Conservation (phyloP, 331 rosid genomes). For the Telfairia occidentalis region DNA sequence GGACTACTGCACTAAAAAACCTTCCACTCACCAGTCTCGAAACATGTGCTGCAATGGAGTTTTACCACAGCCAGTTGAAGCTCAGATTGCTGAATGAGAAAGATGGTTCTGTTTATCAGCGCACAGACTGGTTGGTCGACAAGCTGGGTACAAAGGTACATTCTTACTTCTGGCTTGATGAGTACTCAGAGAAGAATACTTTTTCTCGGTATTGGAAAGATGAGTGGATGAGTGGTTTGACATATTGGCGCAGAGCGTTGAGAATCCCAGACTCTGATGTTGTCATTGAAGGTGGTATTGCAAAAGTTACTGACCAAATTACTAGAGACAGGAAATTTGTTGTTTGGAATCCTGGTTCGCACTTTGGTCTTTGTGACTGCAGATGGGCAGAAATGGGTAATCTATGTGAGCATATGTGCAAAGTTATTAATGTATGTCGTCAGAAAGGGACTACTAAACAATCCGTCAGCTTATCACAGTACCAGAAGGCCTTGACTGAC, state of each 20-base stretch:
- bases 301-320: slow-evolving; percentile 49
- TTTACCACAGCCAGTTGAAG: slow-evolving; percentile 76
- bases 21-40: slow-evolving; percentile 86
- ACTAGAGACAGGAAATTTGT: slow-evolving; percentile 37
- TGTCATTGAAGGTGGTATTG: slow-evolving; percentile 42
- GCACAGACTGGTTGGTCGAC: slow-evolving; percentile 83
- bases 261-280: slow-evolving; percentile 56
- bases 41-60: slow-evolving; percentile 69
- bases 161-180: slow-evolving; percentile 95
- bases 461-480: slow-evolving; percentile 59
- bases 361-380: slow-evolving; percentile 70
- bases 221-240: slow-evolving; percentile 85
- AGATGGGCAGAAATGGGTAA: slow-evolving; percentile 78
- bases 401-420: slow-evolving; percentile 74
- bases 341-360: slow-evolving; percentile 73
- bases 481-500: slow-evolving; percentile 44
- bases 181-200: slow-evolving; percentile 70
- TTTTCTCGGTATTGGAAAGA: slow-evolving; percentile 84
- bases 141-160: slow-evolving; percentile 81
- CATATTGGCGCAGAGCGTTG: slow-evolving; percentile 86
- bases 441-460: slow-evolving; percentile 33
- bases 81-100: slow-evolving; percentile 66
- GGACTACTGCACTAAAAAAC: slow-evolving; percentile 52
- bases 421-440: slow-evolving; percentile 43
- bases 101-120: slow-evolving; percentile 46